A percentile compares a stretch with the other conserved stretches of the same genome.
phyloP scores from a whole-genome alignment of 139 green algal genomes.

The Auxenochlorella pyrenoidosa region DNA sequence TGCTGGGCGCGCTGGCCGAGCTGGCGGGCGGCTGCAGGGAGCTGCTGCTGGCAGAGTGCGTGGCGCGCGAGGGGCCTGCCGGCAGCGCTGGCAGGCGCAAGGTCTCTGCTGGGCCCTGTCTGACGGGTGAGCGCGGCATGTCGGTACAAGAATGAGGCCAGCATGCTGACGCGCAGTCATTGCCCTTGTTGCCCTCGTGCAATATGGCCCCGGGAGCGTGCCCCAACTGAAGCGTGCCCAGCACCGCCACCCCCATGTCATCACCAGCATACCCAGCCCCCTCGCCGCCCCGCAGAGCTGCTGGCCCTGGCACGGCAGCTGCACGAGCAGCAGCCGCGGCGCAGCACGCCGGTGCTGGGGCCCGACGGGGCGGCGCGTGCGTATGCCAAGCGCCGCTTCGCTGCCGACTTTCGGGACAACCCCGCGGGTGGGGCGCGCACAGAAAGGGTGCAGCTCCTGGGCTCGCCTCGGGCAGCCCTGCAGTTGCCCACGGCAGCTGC shows the following conservation, averaged over 20 bases:
- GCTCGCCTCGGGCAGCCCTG: not conserved
- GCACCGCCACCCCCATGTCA: no score
- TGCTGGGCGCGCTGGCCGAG: not conserved
- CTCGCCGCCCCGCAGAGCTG: not conserved
- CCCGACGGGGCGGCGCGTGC: slow-evolving; percentile 14
- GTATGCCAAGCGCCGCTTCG: slow-evolving; percentile 47
- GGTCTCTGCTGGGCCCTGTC: not conserved
- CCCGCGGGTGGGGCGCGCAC: slow-evolving; percentile 8
- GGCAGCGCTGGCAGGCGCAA: not conserved
- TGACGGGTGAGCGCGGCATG: not conserved
- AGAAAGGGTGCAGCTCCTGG: not conserved
- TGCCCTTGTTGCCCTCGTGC: no score
- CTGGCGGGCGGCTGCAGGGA: not conserved
- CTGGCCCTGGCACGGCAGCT: not conserved
- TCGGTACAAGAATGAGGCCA: no score
- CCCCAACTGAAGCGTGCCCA: no score
- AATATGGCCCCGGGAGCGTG: no score
- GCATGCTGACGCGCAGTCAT: no score
- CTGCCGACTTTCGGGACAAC: slow-evolving; percentile 51
- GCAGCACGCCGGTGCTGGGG: slow-evolving; percentile 32
- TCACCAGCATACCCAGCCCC: not conserved
- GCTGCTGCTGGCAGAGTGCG: slow-evolving; percentile 25
- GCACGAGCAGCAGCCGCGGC: slow-evolving; percentile 20
- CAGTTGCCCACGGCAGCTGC: not conserved
- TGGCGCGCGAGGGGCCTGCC: not conserved